Percentiles rank a stretch among this genome's conserved stretches.
Evolutionary conservation across 495 filamentous ascomycete genomes (phyloP).

Genomic region (Massariosphaeria phaeospora): DNA sequence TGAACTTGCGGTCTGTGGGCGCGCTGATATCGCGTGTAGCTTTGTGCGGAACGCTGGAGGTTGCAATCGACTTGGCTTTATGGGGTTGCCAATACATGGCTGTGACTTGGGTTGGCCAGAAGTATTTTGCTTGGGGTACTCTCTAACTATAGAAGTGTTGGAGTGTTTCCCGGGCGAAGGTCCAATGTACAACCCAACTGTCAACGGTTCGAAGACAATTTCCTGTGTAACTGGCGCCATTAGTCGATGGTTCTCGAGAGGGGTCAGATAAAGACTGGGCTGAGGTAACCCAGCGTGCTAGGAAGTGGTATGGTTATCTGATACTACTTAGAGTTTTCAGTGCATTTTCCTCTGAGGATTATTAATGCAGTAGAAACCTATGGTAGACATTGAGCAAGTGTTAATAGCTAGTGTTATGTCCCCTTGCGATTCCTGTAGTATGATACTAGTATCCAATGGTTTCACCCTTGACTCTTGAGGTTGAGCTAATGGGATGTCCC

Average conservation of each 20-base stretch:
- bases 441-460: too few species aligned
- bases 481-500: too few species aligned
- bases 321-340: too few species aligned
- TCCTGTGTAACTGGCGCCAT: slow-evolving; percentile 1
- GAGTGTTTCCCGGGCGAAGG: background rate
- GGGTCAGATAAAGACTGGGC: too few species aligned
- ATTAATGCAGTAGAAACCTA: too few species aligned
- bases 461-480: too few species aligned
- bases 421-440: too few species aligned
- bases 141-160: slow-evolving; percentile 5
- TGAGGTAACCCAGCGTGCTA: too few species aligned
- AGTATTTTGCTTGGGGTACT: slow-evolving; percentile 22
- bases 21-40: slow-evolving; percentile 12
- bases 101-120: slow-evolving; percentile 17
- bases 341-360: too few species aligned
- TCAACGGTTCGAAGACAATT: slow-evolving; percentile 7
- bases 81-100: slow-evolving; percentile 26
- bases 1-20: slow-evolving; percentile 7
- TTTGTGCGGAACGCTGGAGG: slow-evolving; percentile 21
- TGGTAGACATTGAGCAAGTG: too few species aligned
- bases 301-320: too few species aligned
- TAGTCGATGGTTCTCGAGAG: background rate
- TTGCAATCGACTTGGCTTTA: slow-evolving; percentile 17
- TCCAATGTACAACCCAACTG: background rate
- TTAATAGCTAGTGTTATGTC: too few species aligned